Base-by-base conservation (phyloP, 208 protist species). In the Leishmania turanica region DNA sequence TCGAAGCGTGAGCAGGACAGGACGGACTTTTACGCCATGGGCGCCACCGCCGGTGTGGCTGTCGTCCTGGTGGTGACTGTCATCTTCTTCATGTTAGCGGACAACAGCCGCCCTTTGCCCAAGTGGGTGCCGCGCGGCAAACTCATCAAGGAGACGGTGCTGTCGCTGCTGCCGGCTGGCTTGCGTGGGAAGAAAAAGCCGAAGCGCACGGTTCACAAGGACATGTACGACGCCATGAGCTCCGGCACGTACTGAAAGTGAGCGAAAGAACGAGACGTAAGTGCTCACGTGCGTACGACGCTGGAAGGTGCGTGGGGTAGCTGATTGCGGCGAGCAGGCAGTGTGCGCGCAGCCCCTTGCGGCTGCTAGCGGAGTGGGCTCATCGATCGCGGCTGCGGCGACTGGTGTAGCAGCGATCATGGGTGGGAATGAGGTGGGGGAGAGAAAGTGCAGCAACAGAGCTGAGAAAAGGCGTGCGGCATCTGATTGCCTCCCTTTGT, bases 141-240 rank as follows among this genome's bases (percentile, higher is more conserved):
- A 83, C 87, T 95, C n/a, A 86, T 95, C 60, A 95, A 95, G 85
- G 80, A 91, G 49, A 95, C 91, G 49, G 89, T 95, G 65, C 87
- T 96, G 45, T 93, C 91, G 31, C 82, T 92, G 51, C 78, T 95
- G 27, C 91, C 91, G 9, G 69, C 82, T 15, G 89, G 90, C 65
- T 74, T 92, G 84, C 84, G 84, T 31, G 76, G 75, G 0, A 84
- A 84, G 64, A 90, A 90, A 73, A 93, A 92, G 84, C 49, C 34
- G 78, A 94, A 93, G 81, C 85, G 37, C 3, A 75, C 90, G 19
- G 83, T 87, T 21, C 93, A 96, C 81, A 92, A 87, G 78, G 91
- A 95, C 72, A 94, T 96, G 93, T 96, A 96, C 86, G 93, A 94
- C 66, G 93, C 93, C 64, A 96, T 96, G 91, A 92, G 86, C 65